Percentiles rank a stretch among this genome's conserved stretches.
Evolutionary conservation across 192 early-diverging fungal species (phyloP).

Genomic region (Spinellus fusiger): DNA sequence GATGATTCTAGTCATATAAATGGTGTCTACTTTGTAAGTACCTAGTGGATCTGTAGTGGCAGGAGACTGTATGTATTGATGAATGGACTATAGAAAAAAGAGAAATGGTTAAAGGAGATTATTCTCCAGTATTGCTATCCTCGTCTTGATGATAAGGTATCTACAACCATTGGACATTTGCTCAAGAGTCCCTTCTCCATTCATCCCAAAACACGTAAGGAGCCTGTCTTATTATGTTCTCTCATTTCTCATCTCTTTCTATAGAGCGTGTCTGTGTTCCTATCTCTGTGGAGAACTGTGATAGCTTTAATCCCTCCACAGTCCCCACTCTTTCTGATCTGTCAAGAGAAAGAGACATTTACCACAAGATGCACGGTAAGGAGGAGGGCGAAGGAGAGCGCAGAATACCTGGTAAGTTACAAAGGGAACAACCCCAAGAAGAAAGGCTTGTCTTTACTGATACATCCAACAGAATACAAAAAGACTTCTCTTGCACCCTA

Average conservation of each 20-base stretch:
- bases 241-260: neutral
- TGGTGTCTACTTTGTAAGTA: too few species aligned
- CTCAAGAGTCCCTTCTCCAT: constrained; percentile 96
- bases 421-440: neutral
- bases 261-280: constrained; percentile 90
- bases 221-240: neutral
- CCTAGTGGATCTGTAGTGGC: too few species aligned
- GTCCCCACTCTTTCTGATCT: constrained; percentile 72
- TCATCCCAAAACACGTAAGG: constrained; percentile 86
- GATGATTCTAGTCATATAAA: constrained; percentile 6
- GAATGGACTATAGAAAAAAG: constrained; percentile 1
- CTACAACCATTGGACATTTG: constrained; percentile 87
- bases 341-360: constrained; percentile 56
- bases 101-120: constrained; percentile 60
- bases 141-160: constrained; percentile 89
- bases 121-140: constrained; percentile 91
- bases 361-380: constrained; percentile 7
- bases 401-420: constrained; percentile 33
- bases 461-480: constrained; percentile 50
- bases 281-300: constrained; percentile 68
- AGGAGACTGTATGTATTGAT: too few species aligned
- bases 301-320: constrained; percentile 74
- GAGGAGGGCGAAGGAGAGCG: constrained; percentile 13
- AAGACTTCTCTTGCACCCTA: constrained; percentile 54
- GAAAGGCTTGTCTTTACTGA: neutral